Base-by-base conservation (phyloP, 192 early-diverging fungal species). In the Coemansia sp. region DNA sequence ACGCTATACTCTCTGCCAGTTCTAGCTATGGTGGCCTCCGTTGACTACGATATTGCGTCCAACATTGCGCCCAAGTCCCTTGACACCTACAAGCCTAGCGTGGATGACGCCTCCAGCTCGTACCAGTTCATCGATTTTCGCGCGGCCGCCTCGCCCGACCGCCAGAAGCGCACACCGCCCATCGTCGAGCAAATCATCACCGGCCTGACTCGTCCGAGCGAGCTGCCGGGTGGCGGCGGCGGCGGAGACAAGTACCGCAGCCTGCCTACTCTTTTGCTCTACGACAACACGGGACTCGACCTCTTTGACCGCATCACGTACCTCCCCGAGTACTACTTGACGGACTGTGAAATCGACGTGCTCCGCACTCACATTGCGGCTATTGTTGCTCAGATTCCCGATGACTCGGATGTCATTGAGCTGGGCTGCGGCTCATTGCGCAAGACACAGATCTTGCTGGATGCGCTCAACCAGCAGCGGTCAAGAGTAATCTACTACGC, bases 221-320 rank as follows among this genome's bases (percentile, higher is more conserved):
- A 32, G 2, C 53, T 81, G 27, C 70, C 79, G 7, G 70, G 68
- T 8, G 60, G 37, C 45, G 49, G 65, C 15, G 10, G 19, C 1
- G 10, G 31, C 12, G n/a, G n/a, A n/a, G n/a, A n/a, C n/a, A 19
- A 61, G 20, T 45, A 46, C 39, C 68, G 73, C n/a, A 68, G 62
- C 6, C 49, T 84, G n/a, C 94, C 96, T 0, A 94, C 92, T 0
- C 85, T 95, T 65, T 85, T 95, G 2, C 87, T 96, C 37, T 98
- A 98, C 65, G 90, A 95, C 62, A 88, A 91, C 38, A 60, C 69
- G 1, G 96, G 96, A 7, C 74, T 98, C 15, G 92, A 93, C 53
- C 82, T 94, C 31, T 98, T 93, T 84, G 96, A 96, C 82, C 76
- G 91, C 56, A 96, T 98, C 66, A 96, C 95, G 0, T 92, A 96